Conservation (phyloP, 2,329 filamentous ascomycete genomes). For the Mollisia scopiformis region DNA sequence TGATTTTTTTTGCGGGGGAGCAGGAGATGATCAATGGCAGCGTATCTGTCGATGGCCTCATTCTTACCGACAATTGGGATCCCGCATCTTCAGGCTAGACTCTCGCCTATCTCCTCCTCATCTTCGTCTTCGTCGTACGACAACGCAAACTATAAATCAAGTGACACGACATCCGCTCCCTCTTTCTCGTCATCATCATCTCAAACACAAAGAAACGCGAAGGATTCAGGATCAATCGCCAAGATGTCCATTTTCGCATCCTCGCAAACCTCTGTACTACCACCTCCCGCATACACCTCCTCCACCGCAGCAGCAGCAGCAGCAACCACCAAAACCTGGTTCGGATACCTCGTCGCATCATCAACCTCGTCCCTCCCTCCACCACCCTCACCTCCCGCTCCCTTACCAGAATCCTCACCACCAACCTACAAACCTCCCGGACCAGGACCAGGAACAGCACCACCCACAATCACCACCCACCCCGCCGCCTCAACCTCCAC, state of each 20-base stretch:
- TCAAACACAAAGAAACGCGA: too few species aligned
- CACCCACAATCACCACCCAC: neutral
- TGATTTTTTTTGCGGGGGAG: too few species aligned
- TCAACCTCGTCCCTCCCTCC: too few species aligned
- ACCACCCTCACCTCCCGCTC: neutral
- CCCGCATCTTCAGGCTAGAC: neutral
- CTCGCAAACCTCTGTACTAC: neutral
- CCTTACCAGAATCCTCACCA: neutral
- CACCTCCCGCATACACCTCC: neutral
- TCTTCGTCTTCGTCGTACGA: too few species aligned
- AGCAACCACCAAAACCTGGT: neutral
- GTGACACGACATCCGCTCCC: neutral
- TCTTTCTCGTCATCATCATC: too few species aligned
- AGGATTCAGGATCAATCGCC: neutral
- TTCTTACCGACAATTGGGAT: neutral
- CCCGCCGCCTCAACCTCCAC: neutral
- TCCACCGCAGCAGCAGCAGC: neutral
- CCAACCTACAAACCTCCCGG: neutral
- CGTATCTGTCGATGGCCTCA: neutral
- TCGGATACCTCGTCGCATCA: neutral
- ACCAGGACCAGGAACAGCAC: neutral
- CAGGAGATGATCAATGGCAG: neutral
- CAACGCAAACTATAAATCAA: too few species aligned
- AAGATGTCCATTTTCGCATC: slow-evolving; percentile 10
- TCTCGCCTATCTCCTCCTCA: neutral